Base-by-base conservation (phyloP, 306 rosid genomes). In the Sechiopsis laciniata region DNA sequence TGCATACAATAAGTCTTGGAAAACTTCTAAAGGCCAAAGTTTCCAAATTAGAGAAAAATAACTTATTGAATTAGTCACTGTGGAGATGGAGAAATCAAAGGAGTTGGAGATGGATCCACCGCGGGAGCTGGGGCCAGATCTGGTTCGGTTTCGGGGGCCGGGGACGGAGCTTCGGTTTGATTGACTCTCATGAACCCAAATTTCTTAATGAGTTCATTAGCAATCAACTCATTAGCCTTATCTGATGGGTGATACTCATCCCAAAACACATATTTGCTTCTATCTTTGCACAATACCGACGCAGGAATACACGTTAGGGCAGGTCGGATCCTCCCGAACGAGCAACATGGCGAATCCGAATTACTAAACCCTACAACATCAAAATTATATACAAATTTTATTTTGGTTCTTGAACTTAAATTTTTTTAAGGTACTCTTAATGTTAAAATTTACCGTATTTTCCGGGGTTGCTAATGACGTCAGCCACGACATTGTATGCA, bases 181-280 rank as follows among this genome's bases (percentile, higher is more conserved):
- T 74, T 55, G 13, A 10, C 79, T 11, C 55, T 63, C 5, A 1
- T 0, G 37, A 87, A 75, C 56, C 91, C 87, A 15, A 94, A 90
- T 82, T 89, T 94, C 86, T 89, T 91, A 75, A 94, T 85, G 78
- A 91, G 96, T 80, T 91, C 97, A 12, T 70, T 84, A 1, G 99
- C 97, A 83, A 94, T 82, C 0, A 91, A 16, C 78, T 87, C 86
- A 75, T 88, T 94, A 42, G 99, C 99, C 50, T 78, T 82, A 76
- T 94, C 99, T 0, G 96, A 74, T 3, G 99, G 99, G 80, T 94
- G 99, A 55, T 94, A 94, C 74, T 94, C 99, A 66, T 94, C 99
- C 99, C 97, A 94, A 76, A 94, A 94, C 64, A 94, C 90, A 53
- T 94, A 91, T 67, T 94, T 91, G 83, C 99, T 94, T 85, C 99